A percentile compares a stretch with the other conserved stretches of the same genome.
Conservation (phyloP, 73 alveolate species). For the Tetrahymena borealis region DNA sequence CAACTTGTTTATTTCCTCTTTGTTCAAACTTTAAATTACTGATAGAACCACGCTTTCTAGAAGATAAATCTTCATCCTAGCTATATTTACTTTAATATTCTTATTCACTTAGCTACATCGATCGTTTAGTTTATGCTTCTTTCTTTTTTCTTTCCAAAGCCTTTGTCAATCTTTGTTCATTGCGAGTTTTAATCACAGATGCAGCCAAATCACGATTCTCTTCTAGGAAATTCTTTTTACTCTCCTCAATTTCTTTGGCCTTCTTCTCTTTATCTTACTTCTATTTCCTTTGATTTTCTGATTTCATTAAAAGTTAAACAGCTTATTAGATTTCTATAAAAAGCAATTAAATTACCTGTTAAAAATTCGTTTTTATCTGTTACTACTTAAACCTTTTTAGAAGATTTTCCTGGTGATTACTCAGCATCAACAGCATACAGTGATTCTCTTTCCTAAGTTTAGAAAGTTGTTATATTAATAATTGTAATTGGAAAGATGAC, state of each 20-base stretch:
- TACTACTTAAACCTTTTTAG: slow-evolving; percentile 11
- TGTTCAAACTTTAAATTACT: neutral
- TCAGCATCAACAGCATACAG: neutral
- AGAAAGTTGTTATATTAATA: too few relatives aligned
- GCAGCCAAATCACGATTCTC: slow-evolving; percentile 35
- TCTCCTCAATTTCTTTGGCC: slow-evolving; percentile 19
- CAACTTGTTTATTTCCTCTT: neutral
- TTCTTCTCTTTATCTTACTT: slow-evolving; percentile 32
- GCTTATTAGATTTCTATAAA: too few relatives aligned
- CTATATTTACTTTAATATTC: neutral
- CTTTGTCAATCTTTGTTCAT: neutral
- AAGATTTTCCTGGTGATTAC: neutral
- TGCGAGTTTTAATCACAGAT: neutral
- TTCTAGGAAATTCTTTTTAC: slow-evolving; percentile 35
- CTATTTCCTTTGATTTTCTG: slow-evolving; percentile 32
- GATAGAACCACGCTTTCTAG: neutral
- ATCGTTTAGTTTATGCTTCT: neutral
- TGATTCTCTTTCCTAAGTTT: slow-evolving; percentile 2
- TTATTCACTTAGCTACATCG: neutral
- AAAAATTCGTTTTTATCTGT: slow-evolving; percentile 42
- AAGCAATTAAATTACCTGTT: neutral
- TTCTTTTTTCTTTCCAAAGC: neutral
- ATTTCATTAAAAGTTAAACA: too few relatives aligned
- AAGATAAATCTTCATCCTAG: neutral
- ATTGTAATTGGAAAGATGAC: too few relatives aligned